Evolutionary conservation across 768 basidiomycete genomes (phyloP).

Genomic region (Phanerochaete carnosa): DNA sequence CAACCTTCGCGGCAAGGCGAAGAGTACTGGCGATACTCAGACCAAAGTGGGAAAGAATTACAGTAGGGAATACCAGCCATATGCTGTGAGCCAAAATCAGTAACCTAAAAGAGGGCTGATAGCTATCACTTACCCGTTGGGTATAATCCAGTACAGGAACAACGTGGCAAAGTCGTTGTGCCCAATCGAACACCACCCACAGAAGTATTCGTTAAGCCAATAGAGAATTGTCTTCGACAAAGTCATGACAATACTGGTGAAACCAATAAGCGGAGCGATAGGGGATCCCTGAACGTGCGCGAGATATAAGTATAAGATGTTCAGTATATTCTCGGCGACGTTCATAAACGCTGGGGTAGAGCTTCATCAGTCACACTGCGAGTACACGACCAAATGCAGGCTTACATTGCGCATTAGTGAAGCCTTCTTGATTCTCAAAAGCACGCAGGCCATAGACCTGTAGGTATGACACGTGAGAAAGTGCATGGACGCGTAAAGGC

Average conservation of each 20-base stretch:
- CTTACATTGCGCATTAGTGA: slow-evolving; percentile 83
- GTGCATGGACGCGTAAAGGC: neutral
- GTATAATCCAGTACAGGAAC: slow-evolving; percentile 64
- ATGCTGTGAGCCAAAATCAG: neutral
- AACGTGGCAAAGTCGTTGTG: slow-evolving; percentile 61
- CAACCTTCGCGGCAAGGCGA: slow-evolving; percentile 22
- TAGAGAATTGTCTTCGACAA: slow-evolving; percentile 86
- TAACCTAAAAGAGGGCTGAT: neutral
- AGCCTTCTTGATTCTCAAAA: slow-evolving; percentile 65
- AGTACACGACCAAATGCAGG: neutral
- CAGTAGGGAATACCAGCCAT: slow-evolving; percentile 73
- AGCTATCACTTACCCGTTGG: slow-evolving; percentile 64
- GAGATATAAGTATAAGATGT: slow-evolving; percentile 72
- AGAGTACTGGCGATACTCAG: slow-evolving; percentile 55
- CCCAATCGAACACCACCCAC: slow-evolving; percentile 62
- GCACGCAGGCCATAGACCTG: slow-evolving; percentile 75
- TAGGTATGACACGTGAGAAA: slow-evolving; percentile 1
- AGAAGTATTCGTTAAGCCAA: slow-evolving; percentile 75
- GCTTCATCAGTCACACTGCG: neutral
- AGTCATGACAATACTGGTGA: slow-evolving; percentile 72
- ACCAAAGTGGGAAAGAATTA: slow-evolving; percentile 59
- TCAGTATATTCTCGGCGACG: slow-evolving; percentile 73
- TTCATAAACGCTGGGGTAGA: slow-evolving; percentile 64
- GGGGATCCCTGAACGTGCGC: slow-evolving; percentile 61
- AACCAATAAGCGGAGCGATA: slow-evolving; percentile 71